Evolutionary conservation across 1,284 basidiomycete species (phyloP).

Genomic region (Cutaneotrichosporon sp.): DNA sequence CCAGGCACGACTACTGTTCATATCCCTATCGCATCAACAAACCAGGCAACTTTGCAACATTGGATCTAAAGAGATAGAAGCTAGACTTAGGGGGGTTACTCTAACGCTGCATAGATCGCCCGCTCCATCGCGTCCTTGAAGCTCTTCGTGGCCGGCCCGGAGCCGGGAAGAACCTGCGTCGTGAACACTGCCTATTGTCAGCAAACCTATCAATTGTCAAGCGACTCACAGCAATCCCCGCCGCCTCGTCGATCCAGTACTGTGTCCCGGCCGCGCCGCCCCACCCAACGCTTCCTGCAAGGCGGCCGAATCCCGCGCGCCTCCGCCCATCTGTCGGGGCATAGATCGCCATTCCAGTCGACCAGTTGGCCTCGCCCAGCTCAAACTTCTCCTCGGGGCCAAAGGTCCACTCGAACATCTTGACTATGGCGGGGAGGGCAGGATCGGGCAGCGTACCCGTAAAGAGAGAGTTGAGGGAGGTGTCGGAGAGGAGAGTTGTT

Average conservation of each 20-base stretch:
- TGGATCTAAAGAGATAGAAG: no score
- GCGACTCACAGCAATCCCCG: constrained; percentile 34
- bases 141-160: constrained; percentile 8
- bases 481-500: constrained; percentile 26
- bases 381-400: constrained; percentile 8
- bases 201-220: background rate
- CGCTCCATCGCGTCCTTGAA: constrained; percentile 29
- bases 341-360: constrained; percentile 35
- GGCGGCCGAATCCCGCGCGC: constrained; percentile 29
- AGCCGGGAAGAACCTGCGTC: constrained; percentile 31
- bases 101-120: constrained; percentile 28
- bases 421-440: constrained; percentile 18
- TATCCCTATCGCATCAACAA: background rate
- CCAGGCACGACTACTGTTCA: background rate
- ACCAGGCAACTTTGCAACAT: no score
- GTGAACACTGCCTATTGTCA: constrained; percentile 28
- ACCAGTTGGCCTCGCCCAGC: constrained; percentile 41
- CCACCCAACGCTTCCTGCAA: constrained; percentile 36
- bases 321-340: constrained; percentile 22
- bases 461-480: constrained; percentile 32
- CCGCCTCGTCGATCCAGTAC: constrained; percentile 38
- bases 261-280: constrained; percentile 37
- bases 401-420: constrained; percentile 22
- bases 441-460: constrained; percentile 21
- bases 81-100: background rate